Base-by-base conservation (phyloP, 768 basidiomycete genomes). In the Albatrellus ellisii region DNA sequence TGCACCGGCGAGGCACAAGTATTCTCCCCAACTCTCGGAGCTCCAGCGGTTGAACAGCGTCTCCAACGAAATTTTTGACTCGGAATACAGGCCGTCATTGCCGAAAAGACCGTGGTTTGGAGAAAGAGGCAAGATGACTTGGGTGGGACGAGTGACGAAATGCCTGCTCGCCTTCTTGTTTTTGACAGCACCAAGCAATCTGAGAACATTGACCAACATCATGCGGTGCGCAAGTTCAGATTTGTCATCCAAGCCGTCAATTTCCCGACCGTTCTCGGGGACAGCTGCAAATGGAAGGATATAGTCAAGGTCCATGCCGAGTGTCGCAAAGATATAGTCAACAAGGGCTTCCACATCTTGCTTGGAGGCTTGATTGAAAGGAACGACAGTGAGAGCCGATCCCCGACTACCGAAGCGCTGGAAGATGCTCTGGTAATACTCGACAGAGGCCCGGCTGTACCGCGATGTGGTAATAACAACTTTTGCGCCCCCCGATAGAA, bases 1-100 rank as follows among this genome's bases (percentile, higher is more conserved):
- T 28, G 95, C 94, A 37, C 95, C 95, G 34, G 92, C 92, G 40
- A 99, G 73, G 63, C 95, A 95, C 25, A 99, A 73, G 59, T 99
- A 97, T 64, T 97, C 92, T 45, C 94, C 94, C 95, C 95, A 99
- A 60, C 87, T 91, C 62, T 99, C 95, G 1, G 94, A 92, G 42
- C 68, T 79, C 95, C 95, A 99, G 28, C 95, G 79, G 60, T 94
- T 86, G 82, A 99, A 99, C 14, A 99, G 69, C 0, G 94, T 98
- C 66, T 99, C 95, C 39, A 99, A 68, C 4, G 92, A 88, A 47
- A 98, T 92, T 74, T 99, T 98, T 8, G 90, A 94, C 63, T 99
- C 95, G 1, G 91, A 90, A 60, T 99, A 99, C 29, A 99, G 68
- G 43, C 95, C 94, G 54, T 98, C 95, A 55, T 92, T 95, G 21